Percentiles rank a stretch among this genome's conserved stretches.
phyloP scores from a whole-genome alignment of 1,139 yeast genomes.

The Lodderomyces oxycetoniae region DNA sequence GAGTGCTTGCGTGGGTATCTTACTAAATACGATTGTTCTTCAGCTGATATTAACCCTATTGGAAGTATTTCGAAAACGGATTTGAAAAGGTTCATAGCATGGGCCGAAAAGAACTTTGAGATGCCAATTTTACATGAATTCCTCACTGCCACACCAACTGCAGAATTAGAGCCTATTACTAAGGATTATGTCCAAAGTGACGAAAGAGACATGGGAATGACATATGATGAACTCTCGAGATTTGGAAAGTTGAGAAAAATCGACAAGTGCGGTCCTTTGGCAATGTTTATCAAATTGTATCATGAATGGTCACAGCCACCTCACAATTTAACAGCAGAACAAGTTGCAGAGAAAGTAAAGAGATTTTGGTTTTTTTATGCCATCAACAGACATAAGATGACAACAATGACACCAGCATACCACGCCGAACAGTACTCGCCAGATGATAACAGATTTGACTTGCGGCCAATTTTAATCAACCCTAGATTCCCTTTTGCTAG shows the following conservation, averaged over 20 bases:
- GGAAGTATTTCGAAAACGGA: constrained; percentile 97
- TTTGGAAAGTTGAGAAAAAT: constrained; percentile 92
- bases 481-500: constrained; percentile 93
- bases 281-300: constrained; percentile 83
- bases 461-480: constrained; percentile 87
- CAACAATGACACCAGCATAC: constrained; percentile 92
- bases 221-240: constrained; percentile 85
- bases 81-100: constrained; percentile 74
- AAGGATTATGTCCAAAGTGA: constrained; percentile 89
- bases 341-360: constrained; percentile 89
- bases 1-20: constrained; percentile 93
- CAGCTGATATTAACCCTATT: constrained; percentile 95
- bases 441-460: constrained; percentile 92
- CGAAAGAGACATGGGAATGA: constrained; percentile 97
- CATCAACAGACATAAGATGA: constrained; percentile 92
- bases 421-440: constrained; percentile 98
- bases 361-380: constrained; percentile 91
- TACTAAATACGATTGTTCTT: constrained; percentile 94
- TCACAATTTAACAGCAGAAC: constrained; percentile 62
- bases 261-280: constrained; percentile 92
- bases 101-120: constrained; percentile 65
- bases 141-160: constrained; percentile 90
- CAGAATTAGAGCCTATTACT: constrained; percentile 95
- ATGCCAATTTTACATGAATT: constrained; percentile 76
- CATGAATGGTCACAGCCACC: constrained; percentile 88